These are phyloP conservation scores for Novymonas esmeraldas DNA, from an alignment of 208 protist genomes.

Conservation along the genomic window DNA sequence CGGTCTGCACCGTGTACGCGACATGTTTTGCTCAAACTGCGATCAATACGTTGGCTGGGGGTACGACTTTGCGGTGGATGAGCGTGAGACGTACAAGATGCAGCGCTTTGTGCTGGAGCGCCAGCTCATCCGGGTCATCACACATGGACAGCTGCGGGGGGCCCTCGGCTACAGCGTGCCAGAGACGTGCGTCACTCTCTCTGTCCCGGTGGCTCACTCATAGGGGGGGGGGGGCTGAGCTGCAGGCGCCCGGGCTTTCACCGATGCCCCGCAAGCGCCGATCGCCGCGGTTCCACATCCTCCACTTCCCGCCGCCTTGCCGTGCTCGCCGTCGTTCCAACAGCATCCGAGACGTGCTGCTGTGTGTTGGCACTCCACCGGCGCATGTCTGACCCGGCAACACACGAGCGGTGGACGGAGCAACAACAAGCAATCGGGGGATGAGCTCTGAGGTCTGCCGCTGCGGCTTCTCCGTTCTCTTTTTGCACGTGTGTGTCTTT, in stretches of 20 bases:
- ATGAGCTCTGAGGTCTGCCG: too few relatives aligned
- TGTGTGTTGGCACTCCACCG: too few relatives aligned
- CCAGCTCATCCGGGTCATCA: conserved; percentile 50
- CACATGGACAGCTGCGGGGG: conserved; percentile 15
- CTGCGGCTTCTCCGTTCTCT: not conserved
- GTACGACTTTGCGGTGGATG: conserved; percentile 81
- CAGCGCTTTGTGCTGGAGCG: conserved; percentile 81
- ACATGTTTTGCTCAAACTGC: conserved; percentile 77
- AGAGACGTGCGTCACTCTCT: conserved; percentile 6
- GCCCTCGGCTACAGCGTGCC: conserved; percentile 19
- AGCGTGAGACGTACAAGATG: conserved; percentile 82
- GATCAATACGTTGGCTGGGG: conserved; percentile 82
- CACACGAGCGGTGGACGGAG: too few relatives aligned
- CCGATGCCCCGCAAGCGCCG: too few relatives aligned
- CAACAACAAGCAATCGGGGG: too few relatives aligned
- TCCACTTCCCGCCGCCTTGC: too few relatives aligned
- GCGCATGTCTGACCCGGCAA: too few relatives aligned
- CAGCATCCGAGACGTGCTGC: too few relatives aligned
- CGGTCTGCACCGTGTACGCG: conserved; percentile 73
- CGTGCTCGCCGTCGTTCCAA: too few relatives aligned
- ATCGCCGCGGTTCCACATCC: too few relatives aligned
- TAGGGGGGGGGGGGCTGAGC: not conserved
- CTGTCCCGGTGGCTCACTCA: conserved; percentile 17
- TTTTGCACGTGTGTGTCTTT: conserved; percentile 3
- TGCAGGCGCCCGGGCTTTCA: too few relatives aligned